Base-by-base conservation (phyloP, 1,139 yeast genomes). In the Lodderomyces parapsilosis region DNA sequence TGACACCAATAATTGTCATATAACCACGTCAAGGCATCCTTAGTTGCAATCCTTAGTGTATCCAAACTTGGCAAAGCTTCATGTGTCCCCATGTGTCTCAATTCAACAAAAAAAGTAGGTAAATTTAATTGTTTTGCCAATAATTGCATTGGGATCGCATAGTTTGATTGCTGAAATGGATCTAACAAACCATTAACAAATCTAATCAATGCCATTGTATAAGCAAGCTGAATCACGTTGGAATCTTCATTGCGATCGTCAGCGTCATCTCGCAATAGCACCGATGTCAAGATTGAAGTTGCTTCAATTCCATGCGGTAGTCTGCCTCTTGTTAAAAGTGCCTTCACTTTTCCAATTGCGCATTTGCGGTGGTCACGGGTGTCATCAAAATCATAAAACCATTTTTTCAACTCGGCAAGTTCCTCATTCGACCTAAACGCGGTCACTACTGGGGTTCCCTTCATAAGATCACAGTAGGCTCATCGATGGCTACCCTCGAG, bases 151-250 rank as follows among this genome's bases (percentile, higher is more conserved):
- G 98, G 93, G 17, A 86, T 77, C 0, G 96, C 96, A 57, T 70
- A 85, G 42, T 74, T 78, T 0, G 91, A 80, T 54, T 83, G 88
- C 60, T 93, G 99, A 39, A 78, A 76, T 0, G 96, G 95, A 58
- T 94, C 99, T 36, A 94, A 65, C 22, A 90, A 64, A 1, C 98
- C 98, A 62, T 93, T 94, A 18, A 93, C 98, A 66, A 93, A 90
- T 46, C 96, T 68, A 22, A 90, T 82, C 7, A 93, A 55, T 0
- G 93, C 81, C 89, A 88, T 84, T 0, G 96, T 70, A 52, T 86
- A 83, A 2, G 86, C 71, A 49, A 82, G 58, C 42, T 82, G 73
- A 17, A 70, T 50, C 1, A 63, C 49, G 35, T 57, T 56, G 6
- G 69, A 42, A 42, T 69, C 73, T 7, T 36, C 36, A 8, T 41